A percentile compares a stretch with the other conserved stretches of the same genome.
Conservation (phyloP, 768 basidiomycete species). For the Mycena sanguinolenta region DNA sequence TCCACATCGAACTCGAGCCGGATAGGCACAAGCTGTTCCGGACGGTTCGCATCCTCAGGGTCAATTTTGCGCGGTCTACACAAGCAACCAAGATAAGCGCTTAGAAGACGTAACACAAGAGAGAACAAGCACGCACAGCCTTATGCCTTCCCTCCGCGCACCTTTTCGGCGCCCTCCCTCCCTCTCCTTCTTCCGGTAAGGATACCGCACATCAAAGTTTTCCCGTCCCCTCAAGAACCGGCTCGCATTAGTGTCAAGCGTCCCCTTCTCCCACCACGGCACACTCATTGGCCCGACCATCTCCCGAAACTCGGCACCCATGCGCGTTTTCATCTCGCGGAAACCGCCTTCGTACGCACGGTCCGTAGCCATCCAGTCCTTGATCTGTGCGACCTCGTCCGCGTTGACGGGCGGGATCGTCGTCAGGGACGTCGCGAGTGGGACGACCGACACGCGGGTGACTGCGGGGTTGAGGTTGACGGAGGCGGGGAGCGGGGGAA, state of each 20-base stretch:
- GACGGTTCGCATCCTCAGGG: constrained; percentile 67
- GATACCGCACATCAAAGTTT: constrained; percentile 66
- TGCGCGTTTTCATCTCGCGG: constrained; percentile 66
- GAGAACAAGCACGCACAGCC: constrained; percentile 69
- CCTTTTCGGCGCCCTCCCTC: constrained; percentile 60
- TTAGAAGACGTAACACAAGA: constrained; percentile 13
- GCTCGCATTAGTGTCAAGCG: constrained; percentile 51
- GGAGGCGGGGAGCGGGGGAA: constrained; percentile 59
- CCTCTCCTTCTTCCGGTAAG: constrained; percentile 55
- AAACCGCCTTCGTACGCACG: constrained; percentile 66
- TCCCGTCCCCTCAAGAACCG: constrained; percentile 57
- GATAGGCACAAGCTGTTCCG: constrained; percentile 92
- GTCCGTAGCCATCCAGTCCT: constrained; percentile 77
- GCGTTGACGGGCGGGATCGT: constrained; percentile 69
- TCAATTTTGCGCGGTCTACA: constrained; percentile 70
- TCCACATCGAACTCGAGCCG: constrained; percentile 98
- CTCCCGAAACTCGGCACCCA: constrained; percentile 64
- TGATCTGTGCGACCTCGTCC: constrained; percentile 65
- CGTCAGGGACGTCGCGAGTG: constrained; percentile 64
- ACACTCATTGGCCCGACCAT: constrained; percentile 55
- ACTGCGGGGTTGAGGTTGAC: constrained; percentile 66
- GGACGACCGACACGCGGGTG: constrained; percentile 75
- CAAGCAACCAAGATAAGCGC: constrained; percentile 32
- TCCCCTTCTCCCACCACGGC: constrained; percentile 78
- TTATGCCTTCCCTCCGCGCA: constrained; percentile 73